These are phyloP conservation scores for Heimioporus sp. DNA, from an alignment of 768 basidiomycete genomes.

Conservation along the genomic window DNA sequence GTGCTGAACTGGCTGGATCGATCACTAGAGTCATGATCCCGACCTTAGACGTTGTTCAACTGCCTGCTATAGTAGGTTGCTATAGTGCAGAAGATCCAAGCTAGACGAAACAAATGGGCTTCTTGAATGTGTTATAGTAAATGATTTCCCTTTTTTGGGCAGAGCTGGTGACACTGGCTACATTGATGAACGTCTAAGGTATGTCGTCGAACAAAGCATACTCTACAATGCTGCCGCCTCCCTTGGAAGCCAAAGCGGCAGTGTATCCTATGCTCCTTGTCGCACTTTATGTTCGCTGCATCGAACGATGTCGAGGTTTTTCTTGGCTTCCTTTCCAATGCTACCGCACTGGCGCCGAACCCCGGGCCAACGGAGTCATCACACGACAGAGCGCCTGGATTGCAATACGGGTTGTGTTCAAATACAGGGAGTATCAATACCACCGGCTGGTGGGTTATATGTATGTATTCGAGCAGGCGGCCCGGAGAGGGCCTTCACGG, in stretches of 20 bases:
- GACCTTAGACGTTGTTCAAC: too few species aligned
- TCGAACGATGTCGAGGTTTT: conserved; percentile 34
- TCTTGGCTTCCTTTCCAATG: conserved; percentile 38
- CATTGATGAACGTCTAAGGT: too few species aligned
- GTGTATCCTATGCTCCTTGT: conserved; percentile 4
- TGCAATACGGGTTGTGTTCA: conserved; percentile 43
- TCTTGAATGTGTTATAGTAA: too few species aligned
- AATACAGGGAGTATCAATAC: conserved; percentile 38
- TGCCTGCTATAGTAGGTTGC: too few species aligned
- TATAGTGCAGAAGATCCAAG: too few species aligned
- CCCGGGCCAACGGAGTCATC: conserved; percentile 33
- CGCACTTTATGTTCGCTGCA: neutral
- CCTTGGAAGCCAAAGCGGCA: conserved; percentile 41
- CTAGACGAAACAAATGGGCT: too few species aligned
- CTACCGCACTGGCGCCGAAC: conserved; percentile 26
- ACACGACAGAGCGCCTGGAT: conserved; percentile 30
- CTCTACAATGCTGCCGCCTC: conserved; percentile 29
- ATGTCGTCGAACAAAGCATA: too few species aligned
- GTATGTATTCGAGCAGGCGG: conserved; percentile 55
- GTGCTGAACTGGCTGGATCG: too few species aligned
- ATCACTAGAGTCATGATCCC: too few species aligned
- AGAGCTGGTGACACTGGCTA: too few species aligned
- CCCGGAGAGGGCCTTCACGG: conserved; percentile 47
- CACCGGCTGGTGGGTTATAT: conserved; percentile 35
- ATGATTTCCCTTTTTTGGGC: too few species aligned